Evolutionary conservation across 306 rosid species (phyloP).

Genomic region (Cucumis melo): DNA sequence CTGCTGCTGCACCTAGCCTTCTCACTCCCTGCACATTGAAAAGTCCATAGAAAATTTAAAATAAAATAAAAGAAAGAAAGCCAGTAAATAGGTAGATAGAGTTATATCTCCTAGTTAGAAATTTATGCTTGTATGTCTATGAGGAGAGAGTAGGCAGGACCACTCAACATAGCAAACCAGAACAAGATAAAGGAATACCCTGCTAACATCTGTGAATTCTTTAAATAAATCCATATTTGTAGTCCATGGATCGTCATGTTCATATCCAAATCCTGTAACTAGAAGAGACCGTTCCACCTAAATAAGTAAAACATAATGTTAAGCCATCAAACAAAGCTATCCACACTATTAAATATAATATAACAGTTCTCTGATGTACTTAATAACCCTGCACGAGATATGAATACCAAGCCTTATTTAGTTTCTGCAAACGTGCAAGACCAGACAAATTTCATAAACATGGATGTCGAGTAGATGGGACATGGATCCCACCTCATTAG

Average conservation of each 20-base stretch:
- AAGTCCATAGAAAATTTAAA: background rate
- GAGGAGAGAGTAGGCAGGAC: background rate
- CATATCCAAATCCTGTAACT: slow-evolving; percentile 95
- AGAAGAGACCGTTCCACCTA: slow-evolving; percentile 86
- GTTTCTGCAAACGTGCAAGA: background rate
- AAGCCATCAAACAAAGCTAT: background rate
- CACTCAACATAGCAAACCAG: slow-evolving; percentile 1
- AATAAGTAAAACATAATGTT: slow-evolving; percentile 9
- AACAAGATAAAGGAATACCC: slow-evolving; percentile 32
- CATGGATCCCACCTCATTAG: too few species aligned
- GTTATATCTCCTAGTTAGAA: background rate
- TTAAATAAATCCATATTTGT: slow-evolving; percentile 77
- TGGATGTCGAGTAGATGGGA: background rate
- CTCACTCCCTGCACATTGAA: slow-evolving; percentile 70
- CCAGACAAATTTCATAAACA: background rate
- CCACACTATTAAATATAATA: background rate
- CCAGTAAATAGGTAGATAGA: background rate
- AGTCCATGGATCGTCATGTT: slow-evolving; percentile 88
- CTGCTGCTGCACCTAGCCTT: slow-evolving; percentile 97
- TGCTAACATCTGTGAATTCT: slow-evolving; percentile 90
- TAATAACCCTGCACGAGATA: background rate
- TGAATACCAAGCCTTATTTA: background rate
- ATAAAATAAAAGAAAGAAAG: background rate
- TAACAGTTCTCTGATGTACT: background rate
- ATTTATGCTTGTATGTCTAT: background rate